Evolutionary conservation across 345 rosid species (phyloP), one percentile per base, ranked within the genome.

Genomic region (Arabidopsis suecica): DNA sequence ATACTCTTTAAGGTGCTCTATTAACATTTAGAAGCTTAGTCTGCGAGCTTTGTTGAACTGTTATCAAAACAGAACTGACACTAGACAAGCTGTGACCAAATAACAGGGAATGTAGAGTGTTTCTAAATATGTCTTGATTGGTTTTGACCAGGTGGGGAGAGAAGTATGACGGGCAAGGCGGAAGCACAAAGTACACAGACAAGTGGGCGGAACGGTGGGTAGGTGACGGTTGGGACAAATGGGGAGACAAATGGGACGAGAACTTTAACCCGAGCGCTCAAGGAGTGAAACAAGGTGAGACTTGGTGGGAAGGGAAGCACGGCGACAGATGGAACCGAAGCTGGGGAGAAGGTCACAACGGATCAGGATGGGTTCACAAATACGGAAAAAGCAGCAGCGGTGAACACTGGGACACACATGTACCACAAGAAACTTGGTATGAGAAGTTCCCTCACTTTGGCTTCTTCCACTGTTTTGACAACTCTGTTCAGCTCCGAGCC

Each of bases 211-310:
- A 91, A 81, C 84, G 93, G 11, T 82, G 87, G 54, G 91, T 89
- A 71, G 98, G 85, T 0, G 92, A 86, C 22, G 88, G 90, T 18
- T 91, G 98, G 97, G 78, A 95, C 28, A 94, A 89, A 59, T 94
- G 98, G 97, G 98, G 98, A 22, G 98, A 94, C 86, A 94, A 94
- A 74, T 91, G 98, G 98, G 98, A 94, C 16, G 98, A 91, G 72
- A 81, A 91, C 82, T 94, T 94, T 25, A 84, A 87, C 73, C 76
- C 81, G 16, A 85, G 85, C 33, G 83, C 83, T n/a, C 85, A 83
- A 1, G 98, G 98, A n/a, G 93, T 94, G 59, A 94, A 91, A 80
- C 98, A 94, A 79, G 98, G 98, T 25, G 96, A 94, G 83, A 83
- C 89, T 41, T 91, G 98, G 98, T 88, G 97, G 98, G 87, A 84